Evolutionary conservation across 768 basidiomycete species (phyloP), one percentile per base, ranked within the genome.

Genomic region (Gloeostereum incarnatum): DNA sequence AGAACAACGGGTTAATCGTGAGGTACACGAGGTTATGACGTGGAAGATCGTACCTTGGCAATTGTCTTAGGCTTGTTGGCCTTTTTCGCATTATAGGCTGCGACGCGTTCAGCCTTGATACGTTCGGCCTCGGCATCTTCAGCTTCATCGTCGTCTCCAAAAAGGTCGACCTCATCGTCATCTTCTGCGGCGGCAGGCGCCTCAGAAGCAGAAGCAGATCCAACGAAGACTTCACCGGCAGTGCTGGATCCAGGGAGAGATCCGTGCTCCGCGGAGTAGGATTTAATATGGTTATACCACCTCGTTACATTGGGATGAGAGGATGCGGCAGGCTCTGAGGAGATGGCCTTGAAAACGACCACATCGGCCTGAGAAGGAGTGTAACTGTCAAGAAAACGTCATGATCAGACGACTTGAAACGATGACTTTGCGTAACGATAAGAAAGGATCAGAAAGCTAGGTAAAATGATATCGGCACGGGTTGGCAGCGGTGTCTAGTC

Each of bases 201-300:
- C 23, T 69, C 57, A 6, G 72, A 61, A 35, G 75, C 57, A 30
- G 75, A 57, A 31, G 65, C 57, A 24, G 57, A 60, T 38, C 73
- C 74, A 47, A 82, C 59, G 58, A 92, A 84, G 10, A 75, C 63
- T 54, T 83, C 76, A 19, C 82, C 78, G 25, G 88, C 89, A 20
- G 68, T 79, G 62, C 88, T 91, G 49, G 89, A 84, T 42, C 92
- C 92, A 27, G 90, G 68, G 42, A 97, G 74, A 48, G 78, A 69
- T 39, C 58, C 68, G 66, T 82, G 80, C 64, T 96, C 90, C 34
- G 76, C 59, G 39, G 71, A 63, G 60, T 86, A 94, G 13, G 92
- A 92, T 49, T 80, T 69, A 64, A 96, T 94, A 66, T 98, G 96
- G 45, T 65, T 78, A 74, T 90, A 94, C 94, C 94, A 98, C 54